Base-by-base conservation (phyloP, 257 asterid genomes). In the Nicotiana tomentosiformis region DNA sequence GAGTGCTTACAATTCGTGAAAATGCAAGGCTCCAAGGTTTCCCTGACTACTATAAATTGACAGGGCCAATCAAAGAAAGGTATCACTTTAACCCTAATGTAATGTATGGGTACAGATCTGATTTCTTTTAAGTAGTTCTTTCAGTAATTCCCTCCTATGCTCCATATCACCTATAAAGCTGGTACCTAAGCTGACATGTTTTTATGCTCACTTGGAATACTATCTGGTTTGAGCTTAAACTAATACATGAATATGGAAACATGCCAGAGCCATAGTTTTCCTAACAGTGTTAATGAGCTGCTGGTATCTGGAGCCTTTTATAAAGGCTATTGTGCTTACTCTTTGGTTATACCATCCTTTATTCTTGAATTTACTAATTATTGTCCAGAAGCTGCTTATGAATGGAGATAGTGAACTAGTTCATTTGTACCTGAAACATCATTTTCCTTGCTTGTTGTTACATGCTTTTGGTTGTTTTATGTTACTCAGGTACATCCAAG, bases 1-100 rank as follows among this genome's bases (percentile, higher is more conserved):
- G 91, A 78, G 91, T 88, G 3, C 91, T 88, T 15, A 67, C 91
- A 1, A 72, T 86, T 23, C 88, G 91, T 4, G 91, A 88, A 83
- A 86, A 86, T 66, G 91, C 91, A 7, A 83, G 90, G 72, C 55
- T 89, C 30, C 91, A 89, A 35, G 91, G 91, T 20, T 89, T 89
- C 51, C 91, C 91, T 1, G 91, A 89, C 55, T 89, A 89, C 82
- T 89, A 89, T 33, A 85, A 85, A 67, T 57, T 87, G 15, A 74
- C 4, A n/a, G 91, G 91, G 74, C 74, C 90, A 10, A 20, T 87
- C 10, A 88, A 70, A 79, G 91, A 86, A 58, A 88, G 89, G 91
- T 85, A 82, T 26, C 32, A 20, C 18, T 1, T 5, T n/a, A 5
- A 8, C 37, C 33, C 58, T 16, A 39, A 7, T 46, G 20, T 12